These are phyloP conservation scores for Ramaria rubella DNA, from an alignment of 768 basidiomycete species.

Conservation along the genomic window DNA sequence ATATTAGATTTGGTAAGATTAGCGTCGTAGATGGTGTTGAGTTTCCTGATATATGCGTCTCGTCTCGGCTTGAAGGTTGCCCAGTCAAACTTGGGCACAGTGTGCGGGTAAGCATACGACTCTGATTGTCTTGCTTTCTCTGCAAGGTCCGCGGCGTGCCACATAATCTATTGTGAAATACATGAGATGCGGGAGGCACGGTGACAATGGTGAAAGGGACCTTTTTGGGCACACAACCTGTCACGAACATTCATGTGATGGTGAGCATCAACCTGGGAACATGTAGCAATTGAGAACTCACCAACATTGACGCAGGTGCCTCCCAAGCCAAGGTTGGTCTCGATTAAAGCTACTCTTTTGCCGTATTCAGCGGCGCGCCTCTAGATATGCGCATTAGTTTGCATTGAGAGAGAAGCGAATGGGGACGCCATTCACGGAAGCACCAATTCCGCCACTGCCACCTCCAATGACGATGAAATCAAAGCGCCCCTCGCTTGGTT, in stretches of 20 bases:
- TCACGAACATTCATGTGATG: neutral
- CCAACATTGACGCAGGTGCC: slow-evolving; percentile 99
- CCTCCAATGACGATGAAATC: slow-evolving; percentile 89
- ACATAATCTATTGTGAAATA: slow-evolving; percentile 71
- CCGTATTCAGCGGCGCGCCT: slow-evolving; percentile 89
- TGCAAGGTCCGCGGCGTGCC: slow-evolving; percentile 88
- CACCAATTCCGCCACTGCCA: slow-evolving; percentile 88
- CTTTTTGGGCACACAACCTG: slow-evolving; percentile 98
- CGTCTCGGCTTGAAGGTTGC: slow-evolving; percentile 84
- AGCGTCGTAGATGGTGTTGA: slow-evolving; percentile 87
- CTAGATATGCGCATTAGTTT: slow-evolving; percentile 34
- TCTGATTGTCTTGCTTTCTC: slow-evolving; percentile 75
- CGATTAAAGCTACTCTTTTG: slow-evolving; percentile 87
- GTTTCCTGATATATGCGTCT: slow-evolving; percentile 85
- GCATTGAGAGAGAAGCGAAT: neutral
- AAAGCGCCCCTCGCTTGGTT: slow-evolving; percentile 58
- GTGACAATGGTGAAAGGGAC: slow-evolving; percentile 30
- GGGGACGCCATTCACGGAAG: slow-evolving; percentile 51
- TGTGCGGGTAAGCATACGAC: slow-evolving; percentile 55
- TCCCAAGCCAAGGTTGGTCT: slow-evolving; percentile 66
- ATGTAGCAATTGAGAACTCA: slow-evolving; percentile 33
- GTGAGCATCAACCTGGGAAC: neutral
- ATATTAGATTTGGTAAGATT: slow-evolving; percentile 87
- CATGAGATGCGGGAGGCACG: neutral
- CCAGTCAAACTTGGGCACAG: slow-evolving; percentile 76